Evolutionary conservation across 1,284 basidiomycete genomes (phyloP).

Genomic region (Schizopora paradoxa): DNA sequence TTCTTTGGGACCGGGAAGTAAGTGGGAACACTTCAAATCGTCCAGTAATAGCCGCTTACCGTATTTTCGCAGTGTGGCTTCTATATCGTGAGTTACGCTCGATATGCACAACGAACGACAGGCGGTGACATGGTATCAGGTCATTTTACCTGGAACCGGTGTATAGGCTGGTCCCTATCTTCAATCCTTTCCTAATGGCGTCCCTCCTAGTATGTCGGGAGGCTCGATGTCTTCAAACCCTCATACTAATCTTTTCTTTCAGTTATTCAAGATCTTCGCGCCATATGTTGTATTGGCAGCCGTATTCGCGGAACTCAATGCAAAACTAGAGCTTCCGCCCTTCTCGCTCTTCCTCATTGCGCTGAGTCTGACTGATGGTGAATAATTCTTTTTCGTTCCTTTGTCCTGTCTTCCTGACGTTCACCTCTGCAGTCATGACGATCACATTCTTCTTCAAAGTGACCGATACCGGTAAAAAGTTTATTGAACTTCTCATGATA

Average conservation of each 20-base stretch:
- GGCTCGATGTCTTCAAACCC: not conserved
- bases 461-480: constrained; percentile 65
- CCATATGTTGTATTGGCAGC: constrained; percentile 76
- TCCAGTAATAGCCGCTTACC: constrained; percentile 6
- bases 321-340: constrained; percentile 59
- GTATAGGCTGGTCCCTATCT: constrained; percentile 83
- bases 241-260: constrained; percentile 8
- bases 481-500: not conserved
- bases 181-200: constrained; percentile 85
- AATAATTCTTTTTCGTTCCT: constrained; percentile 19
- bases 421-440: constrained; percentile 54
- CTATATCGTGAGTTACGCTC: constrained; percentile 60
- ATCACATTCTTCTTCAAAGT: constrained; percentile 83
- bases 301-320: constrained; percentile 62
- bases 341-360: constrained; percentile 76
- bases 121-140: constrained; percentile 30
- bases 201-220: constrained; percentile 48
- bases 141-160: constrained; percentile 90
- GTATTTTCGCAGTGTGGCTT: constrained; percentile 62
- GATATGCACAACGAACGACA: constrained; percentile 1
- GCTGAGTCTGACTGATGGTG: constrained; percentile 69
- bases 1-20: constrained; percentile 89
- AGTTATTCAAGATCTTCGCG: constrained; percentile 81
- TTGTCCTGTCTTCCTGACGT: constrained; percentile 7
- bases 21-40: constrained; percentile 28